Percentiles rank a stretch among this genome's conserved stretches.
Conservation (phyloP, 768 basidiomycete genomes). For the Agaricus blazei region DNA sequence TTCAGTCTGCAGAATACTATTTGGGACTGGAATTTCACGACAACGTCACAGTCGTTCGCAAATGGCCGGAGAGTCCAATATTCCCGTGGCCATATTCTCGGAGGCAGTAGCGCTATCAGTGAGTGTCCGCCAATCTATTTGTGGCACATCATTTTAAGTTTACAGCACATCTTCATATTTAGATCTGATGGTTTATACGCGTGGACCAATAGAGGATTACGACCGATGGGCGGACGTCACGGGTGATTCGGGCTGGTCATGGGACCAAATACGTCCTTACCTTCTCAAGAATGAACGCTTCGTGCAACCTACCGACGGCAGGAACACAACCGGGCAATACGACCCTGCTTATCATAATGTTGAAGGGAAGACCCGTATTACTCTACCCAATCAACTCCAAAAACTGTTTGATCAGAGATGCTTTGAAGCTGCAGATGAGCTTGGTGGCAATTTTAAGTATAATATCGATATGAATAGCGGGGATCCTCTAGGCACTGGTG, state of each 20-base stretch:
- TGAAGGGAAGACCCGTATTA: slow-evolving; percentile 25
- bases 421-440: slow-evolving; percentile 24
- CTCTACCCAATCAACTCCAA: slow-evolving; percentile 24
- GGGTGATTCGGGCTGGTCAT: slow-evolving; percentile 30
- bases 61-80: slow-evolving; percentile 15
- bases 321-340: slow-evolving; percentile 31
- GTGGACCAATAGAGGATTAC: slow-evolving; percentile 26
- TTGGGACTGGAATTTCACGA: slow-evolving; percentile 29
- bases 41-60: slow-evolving; percentile 17
- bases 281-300: slow-evolving; percentile 32
- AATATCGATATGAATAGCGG: slow-evolving; percentile 26
- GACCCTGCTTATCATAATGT: slow-evolving; percentile 31
- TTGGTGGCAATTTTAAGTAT: slow-evolving; percentile 20
- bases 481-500: slow-evolving; percentile 25
- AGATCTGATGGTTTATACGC: slow-evolving; percentile 28
- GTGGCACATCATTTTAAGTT: too few relatives aligned
- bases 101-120: slow-evolving; percentile 25
- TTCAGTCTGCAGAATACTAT: slow-evolving; percentile 9
- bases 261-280: slow-evolving; percentile 24
- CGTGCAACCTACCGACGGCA: slow-evolving; percentile 30
- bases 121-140: background rate
- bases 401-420: slow-evolving; percentile 22
- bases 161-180: background rate
- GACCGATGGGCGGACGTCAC: slow-evolving; percentile 20
- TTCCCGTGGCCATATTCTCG: slow-evolving; percentile 23